phyloP scores from a whole-genome alignment of 2,329 filamentous ascomycete species.

The Pseudocercospora vitis region DNA sequence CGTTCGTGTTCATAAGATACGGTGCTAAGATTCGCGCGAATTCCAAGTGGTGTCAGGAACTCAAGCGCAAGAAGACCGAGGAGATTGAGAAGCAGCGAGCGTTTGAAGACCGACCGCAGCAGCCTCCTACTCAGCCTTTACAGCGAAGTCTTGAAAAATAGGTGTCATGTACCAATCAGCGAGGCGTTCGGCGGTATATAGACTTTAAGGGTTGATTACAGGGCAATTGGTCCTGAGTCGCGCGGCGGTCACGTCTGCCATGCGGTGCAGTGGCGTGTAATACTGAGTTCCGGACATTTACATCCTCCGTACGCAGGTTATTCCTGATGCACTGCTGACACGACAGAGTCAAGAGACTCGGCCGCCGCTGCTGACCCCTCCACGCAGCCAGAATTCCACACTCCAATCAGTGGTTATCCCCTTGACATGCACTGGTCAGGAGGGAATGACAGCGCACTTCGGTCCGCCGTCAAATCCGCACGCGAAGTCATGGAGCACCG shows the following conservation, averaged over 20 bases:
- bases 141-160: slow-evolving; percentile 25
- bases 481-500: background rate
- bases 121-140: background rate
- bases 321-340: background rate
- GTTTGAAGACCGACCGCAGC: slow-evolving; percentile 14
- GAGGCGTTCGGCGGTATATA: slow-evolving; percentile 8
- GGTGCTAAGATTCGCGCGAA: slow-evolving; percentile 55
- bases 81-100: slow-evolving; percentile 23
- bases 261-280: background rate
- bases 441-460: slow-evolving; percentile 8
- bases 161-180: slow-evolving; percentile 19
- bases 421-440: slow-evolving; percentile 6
- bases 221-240: background rate
- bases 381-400: background rate
- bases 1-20: slow-evolving; percentile 59
- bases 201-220: slow-evolving; percentile 9
- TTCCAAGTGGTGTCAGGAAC: slow-evolving; percentile 62
- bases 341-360: background rate
- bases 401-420: slow-evolving; percentile 1
- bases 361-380: background rate
- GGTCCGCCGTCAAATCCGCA: background rate
- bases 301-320: background rate
- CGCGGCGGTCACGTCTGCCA: background rate
- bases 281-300: background rate
- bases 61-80: slow-evolving; percentile 52